phyloP scores from a whole-genome alignment of 1,139 yeast genomes.

The Petasospora rhodanensis region DNA sequence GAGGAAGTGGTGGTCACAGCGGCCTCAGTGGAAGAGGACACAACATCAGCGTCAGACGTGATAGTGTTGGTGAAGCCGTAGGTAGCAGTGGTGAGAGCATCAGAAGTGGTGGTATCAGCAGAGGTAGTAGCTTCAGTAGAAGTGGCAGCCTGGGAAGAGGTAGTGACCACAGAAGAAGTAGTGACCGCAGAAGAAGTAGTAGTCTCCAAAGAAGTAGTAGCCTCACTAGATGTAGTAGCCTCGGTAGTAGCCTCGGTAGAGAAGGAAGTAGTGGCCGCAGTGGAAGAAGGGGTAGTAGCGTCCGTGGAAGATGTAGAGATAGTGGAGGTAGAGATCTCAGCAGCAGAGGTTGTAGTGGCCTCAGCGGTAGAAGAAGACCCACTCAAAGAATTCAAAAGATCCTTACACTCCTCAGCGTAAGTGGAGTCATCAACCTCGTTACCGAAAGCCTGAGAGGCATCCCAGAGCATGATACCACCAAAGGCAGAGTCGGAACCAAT shows the following conservation, averaged over 20 bases:
- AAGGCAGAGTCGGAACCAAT: constrained; percentile 46
- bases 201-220: constrained; percentile 1
- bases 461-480: constrained; percentile 92
- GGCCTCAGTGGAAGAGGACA: constrained; percentile 7
- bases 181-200: constrained; percentile 4
- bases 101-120: constrained; percentile 2
- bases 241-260: constrained; percentile 10
- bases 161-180: constrained; percentile 9
- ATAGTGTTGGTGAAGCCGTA: constrained; percentile 6
- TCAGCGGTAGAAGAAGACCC: constrained; percentile 23
- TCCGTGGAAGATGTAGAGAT: constrained; percentile 9
- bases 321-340: constrained; percentile 17
- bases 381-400: constrained; percentile 23
- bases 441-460: constrained; percentile 73
- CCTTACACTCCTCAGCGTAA: constrained; percentile 30
- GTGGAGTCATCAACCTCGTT: constrained; percentile 43
- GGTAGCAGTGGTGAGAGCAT: constrained; percentile 10
- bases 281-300: constrained; percentile 2
- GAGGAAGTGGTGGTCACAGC: constrained; percentile 11
- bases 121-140: constrained; percentile 3
- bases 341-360: constrained; percentile 14
- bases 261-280: constrained; percentile 1
- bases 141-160: constrained; percentile 9
- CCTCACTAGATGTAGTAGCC: constrained; percentile 9
- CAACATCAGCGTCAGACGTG: not conserved